These are phyloP conservation scores for Dalechampia spathulata DNA, from an alignment of 441 rosid species.

Conservation along the genomic window DNA sequence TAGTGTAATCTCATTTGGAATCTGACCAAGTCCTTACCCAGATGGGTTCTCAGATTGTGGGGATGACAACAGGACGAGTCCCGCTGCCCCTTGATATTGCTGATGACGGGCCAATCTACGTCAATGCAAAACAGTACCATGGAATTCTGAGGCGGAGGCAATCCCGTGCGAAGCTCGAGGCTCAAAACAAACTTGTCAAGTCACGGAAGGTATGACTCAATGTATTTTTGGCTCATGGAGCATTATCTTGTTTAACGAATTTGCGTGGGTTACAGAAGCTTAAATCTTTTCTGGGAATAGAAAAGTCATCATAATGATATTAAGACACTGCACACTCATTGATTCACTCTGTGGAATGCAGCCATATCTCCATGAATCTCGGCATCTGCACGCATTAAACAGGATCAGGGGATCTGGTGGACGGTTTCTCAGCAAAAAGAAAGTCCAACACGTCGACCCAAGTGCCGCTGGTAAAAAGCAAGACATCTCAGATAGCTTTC, in stretches of 20 bases:
- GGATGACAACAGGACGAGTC: slow-evolving; percentile 25
- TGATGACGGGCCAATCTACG: slow-evolving; percentile 37
- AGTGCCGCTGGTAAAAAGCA: not conserved
- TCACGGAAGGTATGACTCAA: slow-evolving; percentile 25
- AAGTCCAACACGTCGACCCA: slow-evolving; percentile 18
- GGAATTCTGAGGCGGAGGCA: slow-evolving; percentile 45
- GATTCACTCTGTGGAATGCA: slow-evolving; percentile 13
- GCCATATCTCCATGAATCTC: slow-evolving; percentile 49
- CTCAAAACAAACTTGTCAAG: slow-evolving; percentile 36
- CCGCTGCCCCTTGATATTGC: slow-evolving; percentile 34
- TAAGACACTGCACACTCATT: not conserved
- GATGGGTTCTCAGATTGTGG: slow-evolving; percentile 26
- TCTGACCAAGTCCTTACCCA: slow-evolving; percentile 25
- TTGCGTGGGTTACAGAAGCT: not conserved
- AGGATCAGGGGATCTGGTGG: slow-evolving; percentile 45
- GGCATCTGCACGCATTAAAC: slow-evolving; percentile 40
- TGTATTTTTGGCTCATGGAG: not conserved
- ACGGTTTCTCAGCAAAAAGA: slow-evolving; percentile 41
- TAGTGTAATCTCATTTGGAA: slow-evolving; percentile 4
- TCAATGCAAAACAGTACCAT: slow-evolving; percentile 44
- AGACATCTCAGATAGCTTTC: slow-evolving; percentile 2
- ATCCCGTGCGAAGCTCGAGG: slow-evolving; percentile 41
- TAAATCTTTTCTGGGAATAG: not conserved
- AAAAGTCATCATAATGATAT: not conserved
- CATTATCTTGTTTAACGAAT: too few species aligned